Evolutionary conservation across 129 eudicot species (phyloP).

Genomic region (Saussurea involucrata): DNA sequence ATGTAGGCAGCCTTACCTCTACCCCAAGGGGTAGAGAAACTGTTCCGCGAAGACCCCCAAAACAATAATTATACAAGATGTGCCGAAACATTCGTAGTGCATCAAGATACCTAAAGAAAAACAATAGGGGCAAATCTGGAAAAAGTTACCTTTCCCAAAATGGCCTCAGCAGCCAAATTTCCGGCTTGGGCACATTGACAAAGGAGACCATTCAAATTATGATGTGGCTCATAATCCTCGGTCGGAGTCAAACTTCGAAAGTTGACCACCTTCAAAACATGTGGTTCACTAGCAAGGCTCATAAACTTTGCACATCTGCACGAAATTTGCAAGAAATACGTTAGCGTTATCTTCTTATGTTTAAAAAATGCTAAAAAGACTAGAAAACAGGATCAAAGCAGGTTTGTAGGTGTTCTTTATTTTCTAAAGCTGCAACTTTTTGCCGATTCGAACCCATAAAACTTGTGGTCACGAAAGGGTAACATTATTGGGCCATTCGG

Average conservation of each 20-base stretch:
- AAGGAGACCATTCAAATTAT: neutral
- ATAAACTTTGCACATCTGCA: conserved; percentile 12
- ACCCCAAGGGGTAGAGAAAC: neutral
- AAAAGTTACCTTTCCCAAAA: conserved; percentile 22
- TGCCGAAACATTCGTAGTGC: neutral
- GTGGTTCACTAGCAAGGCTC: neutral
- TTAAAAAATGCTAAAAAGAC: neutral
- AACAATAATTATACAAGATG: neutral
- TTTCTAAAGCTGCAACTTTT: no score
- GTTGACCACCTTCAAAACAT: conserved; percentile 10
- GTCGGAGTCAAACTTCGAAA: neutral
- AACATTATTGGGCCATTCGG: no score
- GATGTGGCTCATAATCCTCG: neutral
- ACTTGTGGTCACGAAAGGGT: no score
- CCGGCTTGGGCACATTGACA: conserved; percentile 19
- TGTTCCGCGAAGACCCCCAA: neutral
- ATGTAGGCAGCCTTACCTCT: neutral
- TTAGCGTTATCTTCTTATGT: neutral
- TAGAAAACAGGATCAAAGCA: neutral
- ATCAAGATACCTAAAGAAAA: no score
- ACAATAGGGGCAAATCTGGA: no score
- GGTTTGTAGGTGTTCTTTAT: neutral
- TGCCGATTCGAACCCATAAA: no score
- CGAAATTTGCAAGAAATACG: neutral
- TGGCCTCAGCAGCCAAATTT: conserved; percentile 10